These are phyloP conservation scores for Cinchona pubescens DNA, from an alignment of 257 asterid genomes.

Conservation along the genomic window DNA sequence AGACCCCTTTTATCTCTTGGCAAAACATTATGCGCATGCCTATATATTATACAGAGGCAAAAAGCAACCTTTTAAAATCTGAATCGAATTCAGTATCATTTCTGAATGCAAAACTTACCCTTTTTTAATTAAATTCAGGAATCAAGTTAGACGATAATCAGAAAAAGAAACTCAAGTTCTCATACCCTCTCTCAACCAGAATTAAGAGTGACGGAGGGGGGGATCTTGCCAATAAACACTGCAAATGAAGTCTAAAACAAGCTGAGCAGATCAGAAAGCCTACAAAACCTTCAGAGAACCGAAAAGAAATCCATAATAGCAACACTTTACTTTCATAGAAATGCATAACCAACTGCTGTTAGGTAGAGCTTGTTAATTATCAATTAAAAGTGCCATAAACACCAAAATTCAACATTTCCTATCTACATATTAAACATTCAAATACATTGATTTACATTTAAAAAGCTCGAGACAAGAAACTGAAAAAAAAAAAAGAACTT, in stretches of 20 bases:
- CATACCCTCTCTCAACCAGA: not conserved
- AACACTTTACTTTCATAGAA: not conserved
- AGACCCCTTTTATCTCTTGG: not conserved
- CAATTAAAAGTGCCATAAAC: not conserved
- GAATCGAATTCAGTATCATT: not conserved
- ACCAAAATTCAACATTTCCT: not conserved
- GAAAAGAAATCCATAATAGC: not conserved
- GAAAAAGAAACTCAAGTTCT: not conserved
- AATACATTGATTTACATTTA: no score
- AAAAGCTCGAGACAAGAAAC: not conserved
- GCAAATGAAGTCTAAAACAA: not conserved
- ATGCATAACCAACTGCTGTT: not conserved
- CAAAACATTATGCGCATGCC: conserved; percentile 10
- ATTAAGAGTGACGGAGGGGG: not conserved
- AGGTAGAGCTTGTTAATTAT: not conserved
- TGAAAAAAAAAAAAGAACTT: not conserved
- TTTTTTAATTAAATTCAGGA: not conserved
- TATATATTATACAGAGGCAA: not conserved
- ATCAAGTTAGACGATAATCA: not conserved
- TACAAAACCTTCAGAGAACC: not conserved
- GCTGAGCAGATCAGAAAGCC: not conserved
- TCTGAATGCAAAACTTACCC: not conserved
- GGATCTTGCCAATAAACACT: not conserved
- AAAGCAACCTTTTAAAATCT: not conserved
- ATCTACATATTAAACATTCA: not conserved